These are phyloP conservation scores for Cenchrus fungigraminus DNA, from an alignment of 176 grass and related monocot genomes.

Conservation along the genomic window DNA sequence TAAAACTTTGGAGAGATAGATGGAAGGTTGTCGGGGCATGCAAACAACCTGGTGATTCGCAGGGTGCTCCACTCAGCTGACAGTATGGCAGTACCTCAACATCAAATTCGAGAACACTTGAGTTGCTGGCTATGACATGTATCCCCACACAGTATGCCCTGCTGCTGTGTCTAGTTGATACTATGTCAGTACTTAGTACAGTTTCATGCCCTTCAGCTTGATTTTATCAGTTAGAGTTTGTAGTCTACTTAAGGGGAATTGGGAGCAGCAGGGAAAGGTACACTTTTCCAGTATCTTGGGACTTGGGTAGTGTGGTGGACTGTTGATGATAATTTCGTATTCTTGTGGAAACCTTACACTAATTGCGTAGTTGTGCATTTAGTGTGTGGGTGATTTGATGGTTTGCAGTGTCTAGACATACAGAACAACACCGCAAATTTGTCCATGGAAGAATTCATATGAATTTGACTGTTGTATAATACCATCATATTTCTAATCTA, in stretches of 20 bases:
- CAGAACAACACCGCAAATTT: background rate
- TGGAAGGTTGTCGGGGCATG: background rate
- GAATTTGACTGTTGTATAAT: no score
- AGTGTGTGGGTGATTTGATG: background rate
- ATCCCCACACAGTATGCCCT: slow-evolving; percentile 78
- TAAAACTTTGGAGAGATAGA: background rate
- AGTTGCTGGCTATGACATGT: slow-evolving; percentile 83
- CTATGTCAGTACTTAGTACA: background rate
- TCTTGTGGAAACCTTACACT: background rate
- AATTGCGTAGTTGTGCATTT: background rate
- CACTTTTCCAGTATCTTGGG: background rate
- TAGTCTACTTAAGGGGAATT: background rate
- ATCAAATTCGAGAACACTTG: slow-evolving; percentile 94
- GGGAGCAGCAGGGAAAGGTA: background rate
- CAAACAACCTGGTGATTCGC: slow-evolving; percentile 75
- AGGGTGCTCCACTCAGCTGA: slow-evolving; percentile 88
- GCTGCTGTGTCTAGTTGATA: background rate
- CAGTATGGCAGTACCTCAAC: slow-evolving; percentile 66
- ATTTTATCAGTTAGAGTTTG: background rate
- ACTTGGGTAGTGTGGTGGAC: background rate
- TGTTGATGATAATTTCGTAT: background rate
- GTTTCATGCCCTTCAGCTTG: background rate
- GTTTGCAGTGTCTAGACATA: background rate
- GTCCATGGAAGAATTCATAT: no score
- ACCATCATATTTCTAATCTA: no score